Conservation (phyloP, 2,329 filamentous ascomycete species). For the Dactylellina parvicollis region DNA sequence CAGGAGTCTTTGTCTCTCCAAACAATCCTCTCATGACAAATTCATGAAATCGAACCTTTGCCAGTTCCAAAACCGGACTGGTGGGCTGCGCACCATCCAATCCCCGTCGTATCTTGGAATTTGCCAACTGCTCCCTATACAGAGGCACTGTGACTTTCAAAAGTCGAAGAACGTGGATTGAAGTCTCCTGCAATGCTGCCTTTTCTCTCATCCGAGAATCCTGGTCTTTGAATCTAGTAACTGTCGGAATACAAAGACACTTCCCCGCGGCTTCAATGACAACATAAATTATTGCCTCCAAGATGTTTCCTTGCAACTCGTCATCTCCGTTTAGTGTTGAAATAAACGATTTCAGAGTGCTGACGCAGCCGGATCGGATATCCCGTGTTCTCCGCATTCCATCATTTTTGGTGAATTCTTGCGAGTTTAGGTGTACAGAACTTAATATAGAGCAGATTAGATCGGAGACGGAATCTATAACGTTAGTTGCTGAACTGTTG, state of each 20-base stretch:
- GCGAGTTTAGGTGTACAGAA: slow-evolving; percentile 48
- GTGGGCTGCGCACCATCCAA: not conserved
- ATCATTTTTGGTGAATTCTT: slow-evolving; percentile 30
- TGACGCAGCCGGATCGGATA: slow-evolving; percentile 49
- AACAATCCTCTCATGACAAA: slow-evolving; percentile 43
- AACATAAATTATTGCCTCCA: slow-evolving; percentile 54
- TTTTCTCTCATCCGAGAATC: not conserved
- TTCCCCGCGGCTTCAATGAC: slow-evolving; percentile 54
- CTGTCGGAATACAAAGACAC: slow-evolving; percentile 25
- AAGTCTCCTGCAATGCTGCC: slow-evolving; percentile 51
- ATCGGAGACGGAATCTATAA: slow-evolving; percentile 21
- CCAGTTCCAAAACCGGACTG: slow-evolving; percentile 14
- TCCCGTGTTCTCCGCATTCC: slow-evolving; percentile 17
- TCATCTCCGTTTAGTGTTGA: slow-evolving; percentile 30
- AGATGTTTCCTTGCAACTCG: slow-evolving; percentile 45
- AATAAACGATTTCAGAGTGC: slow-evolving; percentile 45
- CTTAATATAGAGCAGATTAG: slow-evolving; percentile 47
- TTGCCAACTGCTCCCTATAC: slow-evolving; percentile 24
- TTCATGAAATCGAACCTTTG: slow-evolving; percentile 33
- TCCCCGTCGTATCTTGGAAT: not conserved
- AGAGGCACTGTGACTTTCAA: slow-evolving; percentile 51
- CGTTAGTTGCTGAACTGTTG: slow-evolving; percentile 2
- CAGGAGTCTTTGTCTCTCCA: slow-evolving; percentile 19
- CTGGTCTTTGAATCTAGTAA: not conserved
- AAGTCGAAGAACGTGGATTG: slow-evolving; percentile 55